Evolutionary conservation across 2,329 filamentous ascomycete genomes (phyloP).

Genomic region (Diplodia mutila): DNA sequence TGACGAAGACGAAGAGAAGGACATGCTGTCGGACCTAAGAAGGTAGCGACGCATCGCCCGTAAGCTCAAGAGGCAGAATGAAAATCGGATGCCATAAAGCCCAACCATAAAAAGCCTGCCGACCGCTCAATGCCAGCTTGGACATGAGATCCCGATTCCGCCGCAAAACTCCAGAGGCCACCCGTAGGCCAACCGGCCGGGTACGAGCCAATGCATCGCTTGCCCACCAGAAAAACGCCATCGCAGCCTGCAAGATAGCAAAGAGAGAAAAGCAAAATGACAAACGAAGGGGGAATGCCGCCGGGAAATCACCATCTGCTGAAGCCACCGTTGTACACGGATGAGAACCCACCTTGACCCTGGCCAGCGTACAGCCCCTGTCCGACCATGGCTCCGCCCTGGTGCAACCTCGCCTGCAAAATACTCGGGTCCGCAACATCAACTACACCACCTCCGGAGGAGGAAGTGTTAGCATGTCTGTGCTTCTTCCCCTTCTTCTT

Average conservation of each 20-base stretch:
- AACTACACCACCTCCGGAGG: constrained; percentile 98
- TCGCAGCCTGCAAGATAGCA: constrained; percentile 38
- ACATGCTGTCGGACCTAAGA: constrained; percentile 39
- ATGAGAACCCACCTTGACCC: constrained; percentile 88
- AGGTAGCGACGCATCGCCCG: constrained; percentile 40
- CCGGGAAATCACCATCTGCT: constrained; percentile 43
- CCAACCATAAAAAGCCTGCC: constrained; percentile 31
- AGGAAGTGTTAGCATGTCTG: constrained; percentile 99
- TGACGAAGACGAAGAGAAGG: constrained; percentile 52
- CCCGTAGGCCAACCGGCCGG: constrained; percentile 37
- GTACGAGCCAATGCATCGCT: constrained; percentile 45
- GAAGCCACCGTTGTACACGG: constrained; percentile 66
- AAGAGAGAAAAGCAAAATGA: constrained; percentile 32
- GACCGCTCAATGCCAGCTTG: constrained; percentile 26
- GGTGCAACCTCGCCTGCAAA: constrained; percentile 95
- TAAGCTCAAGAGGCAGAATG: constrained; percentile 32
- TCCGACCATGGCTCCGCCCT: constrained; percentile 78
- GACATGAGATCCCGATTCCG: constrained; percentile 25
- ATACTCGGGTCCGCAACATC: constrained; percentile 99
- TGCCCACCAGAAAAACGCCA: constrained; percentile 41
- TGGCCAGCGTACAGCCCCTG: constrained; percentile 90
- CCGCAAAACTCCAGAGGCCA: constrained; percentile 42
- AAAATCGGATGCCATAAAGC: constrained; percentile 25
- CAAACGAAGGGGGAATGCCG: constrained; percentile 32
- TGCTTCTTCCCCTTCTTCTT: constrained; percentile 99